Percentiles rank a stretch among this genome's conserved stretches.
phyloP scores from a whole-genome alignment of 2,329 filamentous ascomycete species.

The Aspergillus fijiensis region DNA sequence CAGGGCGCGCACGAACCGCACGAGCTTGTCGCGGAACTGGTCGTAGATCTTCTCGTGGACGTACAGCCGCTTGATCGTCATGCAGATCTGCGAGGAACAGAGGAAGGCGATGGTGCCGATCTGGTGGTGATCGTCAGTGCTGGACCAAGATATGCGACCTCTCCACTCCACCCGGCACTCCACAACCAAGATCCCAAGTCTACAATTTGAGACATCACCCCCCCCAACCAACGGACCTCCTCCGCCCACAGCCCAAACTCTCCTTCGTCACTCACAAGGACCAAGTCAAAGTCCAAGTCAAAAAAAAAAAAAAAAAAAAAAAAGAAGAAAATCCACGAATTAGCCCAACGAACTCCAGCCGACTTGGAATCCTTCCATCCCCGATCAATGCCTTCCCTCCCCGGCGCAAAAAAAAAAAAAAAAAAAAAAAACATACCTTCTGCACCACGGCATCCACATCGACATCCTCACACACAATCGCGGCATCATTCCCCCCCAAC shows the following conservation, averaged over 20 bases:
- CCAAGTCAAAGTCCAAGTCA: too few relatives aligned
- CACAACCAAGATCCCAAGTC: too few relatives aligned
- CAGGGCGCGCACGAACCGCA: constrained; percentile 46
- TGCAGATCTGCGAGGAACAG: constrained; percentile 57
- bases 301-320: neutral
- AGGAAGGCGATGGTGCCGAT: constrained; percentile 52
- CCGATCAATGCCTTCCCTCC: too few relatives aligned
- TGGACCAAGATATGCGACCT: too few relatives aligned
- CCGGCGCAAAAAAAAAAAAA: too few relatives aligned
- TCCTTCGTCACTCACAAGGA: too few relatives aligned
- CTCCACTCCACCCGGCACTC: too few relatives aligned
- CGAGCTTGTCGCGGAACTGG: constrained; percentile 50
- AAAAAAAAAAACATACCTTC: constrained; percentile 23
- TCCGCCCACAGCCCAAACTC: neutral
- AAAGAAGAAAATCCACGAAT: neutral
- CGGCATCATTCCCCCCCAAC: constrained; percentile 57
- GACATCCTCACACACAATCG: constrained; percentile 55
- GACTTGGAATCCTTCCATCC: too few relatives aligned
- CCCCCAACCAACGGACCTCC: too few relatives aligned
- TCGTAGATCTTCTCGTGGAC: constrained; percentile 62
- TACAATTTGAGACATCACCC: too few relatives aligned
- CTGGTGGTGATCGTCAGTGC: constrained; percentile 14
- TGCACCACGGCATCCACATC: constrained; percentile 49
- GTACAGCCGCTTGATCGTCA: constrained; percentile 60
- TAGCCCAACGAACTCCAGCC: too few relatives aligned